Conservation (phyloP, 1,139 yeast genomes). For the Suhomyces chickasaworum region DNA sequence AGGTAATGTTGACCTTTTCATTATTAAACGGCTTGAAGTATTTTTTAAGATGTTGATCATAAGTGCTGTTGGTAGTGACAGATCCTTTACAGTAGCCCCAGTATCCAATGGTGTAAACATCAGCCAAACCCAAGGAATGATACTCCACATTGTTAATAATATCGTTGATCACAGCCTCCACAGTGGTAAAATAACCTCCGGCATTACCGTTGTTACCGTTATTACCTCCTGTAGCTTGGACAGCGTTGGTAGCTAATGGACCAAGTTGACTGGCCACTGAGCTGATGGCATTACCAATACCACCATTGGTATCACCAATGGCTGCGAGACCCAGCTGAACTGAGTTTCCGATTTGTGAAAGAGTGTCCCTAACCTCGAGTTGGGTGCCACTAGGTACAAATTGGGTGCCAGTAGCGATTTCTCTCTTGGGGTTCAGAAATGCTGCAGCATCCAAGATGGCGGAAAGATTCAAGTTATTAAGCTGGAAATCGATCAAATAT, state of each 20-base stretch:
- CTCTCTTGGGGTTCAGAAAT: slow-evolving; percentile 14
- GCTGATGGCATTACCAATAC: neutral
- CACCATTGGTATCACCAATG: slow-evolving; percentile 1
- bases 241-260: neutral
- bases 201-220: neutral
- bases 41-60: slow-evolving; percentile 16
- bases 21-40: slow-evolving; percentile 31
- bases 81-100: slow-evolving; percentile 77
- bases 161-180: slow-evolving; percentile 35
- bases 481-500: slow-evolving; percentile 42
- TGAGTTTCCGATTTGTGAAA: slow-evolving; percentile 7
- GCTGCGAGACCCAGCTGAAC: slow-evolving; percentile 6
- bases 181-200: slow-evolving; percentile 47
- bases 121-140: slow-evolving; percentile 53
- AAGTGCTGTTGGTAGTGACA: slow-evolving; percentile 15
- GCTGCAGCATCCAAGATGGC: slow-evolving; percentile 27
- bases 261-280: neutral
- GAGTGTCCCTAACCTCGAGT: slow-evolving; percentile 2
- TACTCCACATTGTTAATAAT: slow-evolving; percentile 19
- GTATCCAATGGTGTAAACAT: slow-evolving; percentile 62
- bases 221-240: neutral
- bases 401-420: slow-evolving; percentile 2
- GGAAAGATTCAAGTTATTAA: slow-evolving; percentile 36
- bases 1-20: slow-evolving; percentile 46
- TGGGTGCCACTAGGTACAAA: slow-evolving; percentile 4